Base-by-base conservation (phyloP, 306 rosid genomes). In the Cucumis cinereus region DNA sequence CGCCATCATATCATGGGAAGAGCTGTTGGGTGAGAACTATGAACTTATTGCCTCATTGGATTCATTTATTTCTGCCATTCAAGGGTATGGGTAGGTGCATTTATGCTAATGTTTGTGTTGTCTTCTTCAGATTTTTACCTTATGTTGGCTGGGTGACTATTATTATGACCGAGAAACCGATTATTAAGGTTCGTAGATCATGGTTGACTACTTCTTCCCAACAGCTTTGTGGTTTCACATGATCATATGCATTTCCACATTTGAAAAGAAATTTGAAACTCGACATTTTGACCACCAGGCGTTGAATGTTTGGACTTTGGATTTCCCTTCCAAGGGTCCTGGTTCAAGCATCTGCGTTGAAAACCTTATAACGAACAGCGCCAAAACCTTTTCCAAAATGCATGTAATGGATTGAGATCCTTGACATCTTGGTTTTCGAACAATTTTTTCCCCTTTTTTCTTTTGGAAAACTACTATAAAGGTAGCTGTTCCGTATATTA, bases 141-240 rank as follows among this genome's bases (percentile, higher is more conserved):
- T 91, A 91, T 64, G 98, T 91, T 36, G 98, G 98, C 70, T 93
- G 98, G 97, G 97, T 90, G 61, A 93, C 98, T 12, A 90, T 91
- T 74, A 88, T 93, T 77, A 88, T 93, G 98, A 93, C 97, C 0
- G 97, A 93, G 77, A 90, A 85, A 80, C 97, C 97, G 28, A 88
- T 93, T 73, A 90, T 93, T 70, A 93, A 93, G 97, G 98, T 93
- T 69, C 5, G 72, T 24, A 45, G 17, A 13, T 73, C 56, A 78
- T 20, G 43, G 53, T 38, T 75, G 5, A 52, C 56, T 52, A 17
- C 56, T 52, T 17, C 56, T 22, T 17, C 56, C 56, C 22, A 16
- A 12, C 4, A 57, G 15, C 10, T 57, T 58, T 58, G 35, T 23
- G 16, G 63, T 58, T 58, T 58, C 35, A 58, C 35, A 58, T 11